These are phyloP conservation scores for Colletotrichum brevisporum DNA, from an alignment of 2,329 filamentous ascomycete genomes.

Conservation along the genomic window DNA sequence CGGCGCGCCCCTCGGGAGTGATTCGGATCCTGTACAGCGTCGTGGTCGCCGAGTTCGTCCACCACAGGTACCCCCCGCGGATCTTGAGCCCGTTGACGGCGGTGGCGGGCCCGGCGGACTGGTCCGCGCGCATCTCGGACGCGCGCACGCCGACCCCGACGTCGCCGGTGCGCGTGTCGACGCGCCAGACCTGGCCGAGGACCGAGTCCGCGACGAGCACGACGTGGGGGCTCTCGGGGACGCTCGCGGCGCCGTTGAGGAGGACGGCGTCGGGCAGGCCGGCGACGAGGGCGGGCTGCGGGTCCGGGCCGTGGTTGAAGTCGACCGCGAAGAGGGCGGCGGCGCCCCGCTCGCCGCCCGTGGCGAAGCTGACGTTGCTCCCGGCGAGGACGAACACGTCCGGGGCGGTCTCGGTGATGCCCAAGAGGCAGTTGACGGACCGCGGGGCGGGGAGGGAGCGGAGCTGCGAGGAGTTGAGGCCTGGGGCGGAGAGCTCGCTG, in stretches of 20 bases:
- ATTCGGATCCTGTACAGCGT: conserved; percentile 43
- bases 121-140: conserved; percentile 40
- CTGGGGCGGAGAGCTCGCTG: conserved; percentile 24
- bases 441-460: conserved; percentile 14
- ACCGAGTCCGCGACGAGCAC: conserved; percentile 46
- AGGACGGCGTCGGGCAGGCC: conserved; percentile 42
- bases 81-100: conserved; percentile 56
- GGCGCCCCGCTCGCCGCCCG: conserved; percentile 1
- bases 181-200: conserved; percentile 44
- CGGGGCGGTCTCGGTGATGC: conserved; percentile 40
- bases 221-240: conserved; percentile 37
- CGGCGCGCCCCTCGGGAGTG: conserved; percentile 8
- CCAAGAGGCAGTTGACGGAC: conserved; percentile 19
- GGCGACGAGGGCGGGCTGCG: conserved; percentile 33
- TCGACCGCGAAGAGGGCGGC: not conserved
- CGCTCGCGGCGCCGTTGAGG: conserved; percentile 44
- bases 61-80: conserved; percentile 60
- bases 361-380: conserved; percentile 4
- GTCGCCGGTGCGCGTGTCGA: conserved; percentile 44
- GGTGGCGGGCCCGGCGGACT: conserved; percentile 54
- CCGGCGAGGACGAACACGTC: conserved; percentile 43
- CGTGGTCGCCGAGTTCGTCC: conserved; percentile 60
- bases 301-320: not conserved
- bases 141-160: conserved; percentile 41
- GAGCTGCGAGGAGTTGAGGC: not conserved